phyloP scores from a whole-genome alignment of 768 basidiomycete genomes.

The Mycena polygramma region DNA sequence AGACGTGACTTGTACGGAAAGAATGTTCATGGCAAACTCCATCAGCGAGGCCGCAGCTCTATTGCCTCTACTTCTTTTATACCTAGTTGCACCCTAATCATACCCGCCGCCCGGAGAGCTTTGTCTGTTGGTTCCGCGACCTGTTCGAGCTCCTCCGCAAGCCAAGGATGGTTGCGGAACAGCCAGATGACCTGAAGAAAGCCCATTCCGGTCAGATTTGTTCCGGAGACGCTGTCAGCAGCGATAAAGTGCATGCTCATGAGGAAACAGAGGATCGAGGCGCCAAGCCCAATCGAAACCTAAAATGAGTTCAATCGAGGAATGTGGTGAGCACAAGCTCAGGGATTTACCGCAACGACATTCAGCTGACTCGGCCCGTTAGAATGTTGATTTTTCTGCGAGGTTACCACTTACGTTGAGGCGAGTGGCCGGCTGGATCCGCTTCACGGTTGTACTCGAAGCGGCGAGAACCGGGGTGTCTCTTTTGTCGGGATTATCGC shows the following conservation, averaged over 20 bases:
- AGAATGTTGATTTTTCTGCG: not conserved
- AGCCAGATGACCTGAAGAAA: slow-evolving; percentile 1
- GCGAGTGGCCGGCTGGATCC: not conserved
- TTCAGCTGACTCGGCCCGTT: not conserved
- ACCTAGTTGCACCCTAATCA: not conserved
- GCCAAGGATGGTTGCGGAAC: not conserved
- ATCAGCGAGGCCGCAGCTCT: not conserved
- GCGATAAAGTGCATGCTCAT: not conserved
- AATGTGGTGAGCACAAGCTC: no score
- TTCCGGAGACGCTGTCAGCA: no score
- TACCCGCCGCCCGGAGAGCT: not conserved
- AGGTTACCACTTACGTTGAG: not conserved
- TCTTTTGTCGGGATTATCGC: no score
- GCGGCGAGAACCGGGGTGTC: not conserved
- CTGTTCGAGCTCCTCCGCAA: not conserved
- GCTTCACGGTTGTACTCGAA: not conserved
- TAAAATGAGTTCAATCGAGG: no score
- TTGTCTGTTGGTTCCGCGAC: not conserved
- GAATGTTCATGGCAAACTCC: no score
- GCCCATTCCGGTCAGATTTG: not conserved
- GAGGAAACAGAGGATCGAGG: no score
- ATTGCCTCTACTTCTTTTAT: not conserved
- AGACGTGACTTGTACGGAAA: no score
- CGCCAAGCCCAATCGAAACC: no score
- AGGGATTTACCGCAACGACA: not conserved